Base-by-base conservation (phyloP, 805 yeast species). In the Lipomyces lipofer region DNA sequence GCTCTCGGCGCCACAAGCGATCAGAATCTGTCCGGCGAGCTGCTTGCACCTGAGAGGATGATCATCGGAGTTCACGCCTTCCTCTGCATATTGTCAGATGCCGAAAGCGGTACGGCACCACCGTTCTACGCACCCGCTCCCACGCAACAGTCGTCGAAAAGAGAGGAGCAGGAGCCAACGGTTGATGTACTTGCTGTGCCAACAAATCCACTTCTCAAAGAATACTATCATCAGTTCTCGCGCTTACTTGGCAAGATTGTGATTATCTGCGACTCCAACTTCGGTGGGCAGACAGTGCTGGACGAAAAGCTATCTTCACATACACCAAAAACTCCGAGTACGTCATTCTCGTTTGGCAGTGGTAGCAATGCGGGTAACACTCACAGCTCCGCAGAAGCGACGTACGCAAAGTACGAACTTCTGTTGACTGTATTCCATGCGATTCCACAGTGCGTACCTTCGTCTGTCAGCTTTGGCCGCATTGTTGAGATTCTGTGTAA, bases 401-500 rank as follows among this genome's bases (percentile, higher is more conserved):
- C 45, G 30, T 69, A 64, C 24, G 67, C 75, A 32, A 80, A 80
- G 53, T 66, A 77, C 25, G 88, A 86, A 40, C 69, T 89, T 13
- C 83, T 90, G 65, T 82, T 90, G 1, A 78, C 83, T 1, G 73
- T 87, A 17, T 74, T 90, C 1, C 88, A 87, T 28, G 76, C 86
- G 1, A 73, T 86, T 42, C 94, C 98, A 0, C 86, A 91, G 82
- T 79, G 86, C 62, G 69, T 75, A 0, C 75, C 72, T 40, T 69
- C 76, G 2, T 78, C 73, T 22, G 75, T 84, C 1, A 79, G 82
- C 9, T 83, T 84, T 64, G 78, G 85, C 52, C 78, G 80, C 29
- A 73, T 85, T 1, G 80, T 91, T 24, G 98, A 92, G 54, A 73
- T 89, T 2, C 72, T 94, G 13, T 83, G 91, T 38, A 76, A 88